phyloP scores from a whole-genome alignment of 257 asterid species.

The Solanum virginianum region DNA sequence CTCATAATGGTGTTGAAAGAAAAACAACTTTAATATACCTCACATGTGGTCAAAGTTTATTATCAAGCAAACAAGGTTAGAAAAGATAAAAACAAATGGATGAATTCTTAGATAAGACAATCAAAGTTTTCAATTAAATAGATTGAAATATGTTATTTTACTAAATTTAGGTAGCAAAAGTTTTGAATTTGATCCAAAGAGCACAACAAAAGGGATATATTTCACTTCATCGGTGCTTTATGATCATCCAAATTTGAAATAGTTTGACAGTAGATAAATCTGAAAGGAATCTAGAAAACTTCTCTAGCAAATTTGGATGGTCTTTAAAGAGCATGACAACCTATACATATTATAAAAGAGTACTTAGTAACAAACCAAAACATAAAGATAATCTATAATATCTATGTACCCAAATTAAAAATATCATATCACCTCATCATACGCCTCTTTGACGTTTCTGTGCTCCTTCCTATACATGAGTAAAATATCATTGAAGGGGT shows the following conservation, averaged over 20 bases:
- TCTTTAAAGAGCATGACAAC: conserved; percentile 27
- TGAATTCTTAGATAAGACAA: background rate
- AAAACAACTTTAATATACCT: background rate
- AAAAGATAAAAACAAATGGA: background rate
- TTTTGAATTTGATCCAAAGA: background rate
- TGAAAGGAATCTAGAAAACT: conserved; percentile 79
- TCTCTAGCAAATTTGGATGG: conserved; percentile 84
- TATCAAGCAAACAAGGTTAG: background rate
- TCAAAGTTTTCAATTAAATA: background rate
- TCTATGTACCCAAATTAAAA: no score
- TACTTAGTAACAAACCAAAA: background rate
- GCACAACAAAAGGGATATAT: background rate
- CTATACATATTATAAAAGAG: background rate
- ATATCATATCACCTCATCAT: no score
- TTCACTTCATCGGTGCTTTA: background rate
- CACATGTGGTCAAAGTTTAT: background rate
- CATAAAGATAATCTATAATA: background rate
- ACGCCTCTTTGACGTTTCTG: no score
- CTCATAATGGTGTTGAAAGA: background rate
- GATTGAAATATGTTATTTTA: background rate
- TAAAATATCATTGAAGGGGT: no score
- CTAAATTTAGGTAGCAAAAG: background rate
- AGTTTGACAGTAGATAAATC: conserved; percentile 1
- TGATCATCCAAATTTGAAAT: background rate
- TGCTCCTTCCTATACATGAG: no score